These are phyloP conservation scores for Debaryomyces nepalensis DNA, from an alignment of 1,139 yeast genomes.

Conservation along the genomic window DNA sequence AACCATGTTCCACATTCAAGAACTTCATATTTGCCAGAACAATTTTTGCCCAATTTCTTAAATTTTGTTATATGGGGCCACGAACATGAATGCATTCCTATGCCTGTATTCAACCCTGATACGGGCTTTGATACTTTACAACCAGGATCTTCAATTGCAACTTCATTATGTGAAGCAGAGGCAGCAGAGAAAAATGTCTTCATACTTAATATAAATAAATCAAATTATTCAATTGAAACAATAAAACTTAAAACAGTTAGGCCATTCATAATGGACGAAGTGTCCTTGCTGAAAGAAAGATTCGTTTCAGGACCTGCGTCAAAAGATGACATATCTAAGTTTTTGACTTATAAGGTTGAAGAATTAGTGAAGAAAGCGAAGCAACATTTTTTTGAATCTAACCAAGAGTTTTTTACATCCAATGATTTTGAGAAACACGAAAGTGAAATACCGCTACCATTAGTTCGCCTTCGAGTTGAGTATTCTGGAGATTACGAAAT, in stretches of 20 bases:
- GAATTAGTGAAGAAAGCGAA: conserved; percentile 64
- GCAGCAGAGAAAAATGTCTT: conserved; percentile 75
- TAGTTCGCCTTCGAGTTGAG: conserved; percentile 82
- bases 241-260: conserved; percentile 74
- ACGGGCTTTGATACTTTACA: conserved; percentile 81
- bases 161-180: conserved; percentile 88
- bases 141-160: conserved; percentile 95
- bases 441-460: conserved; percentile 63
- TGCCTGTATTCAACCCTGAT: conserved; percentile 65
- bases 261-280: conserved; percentile 77
- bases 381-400: conserved; percentile 49
- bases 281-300: conserved; percentile 57
- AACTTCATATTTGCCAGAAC: conserved; percentile 84
- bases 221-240: conserved; percentile 64
- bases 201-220: conserved; percentile 64
- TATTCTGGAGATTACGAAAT: conserved; percentile 90
- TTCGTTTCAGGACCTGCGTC: conserved; percentile 68
- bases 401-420: conserved; percentile 30
- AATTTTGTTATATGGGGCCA: conserved; percentile 96
- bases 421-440: conserved; percentile 21
- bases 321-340: conserved; percentile 63
- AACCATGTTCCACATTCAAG: conserved; percentile 81
- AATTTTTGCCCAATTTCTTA: conserved; percentile 76
- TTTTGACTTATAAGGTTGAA: conserved; percentile 67
- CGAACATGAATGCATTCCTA: conserved; percentile 91